A percentile compares a stretch with the other conserved stretches of the same genome.
phyloP scores from a whole-genome alignment of 345 rosid species.

The Acer negundo region DNA sequence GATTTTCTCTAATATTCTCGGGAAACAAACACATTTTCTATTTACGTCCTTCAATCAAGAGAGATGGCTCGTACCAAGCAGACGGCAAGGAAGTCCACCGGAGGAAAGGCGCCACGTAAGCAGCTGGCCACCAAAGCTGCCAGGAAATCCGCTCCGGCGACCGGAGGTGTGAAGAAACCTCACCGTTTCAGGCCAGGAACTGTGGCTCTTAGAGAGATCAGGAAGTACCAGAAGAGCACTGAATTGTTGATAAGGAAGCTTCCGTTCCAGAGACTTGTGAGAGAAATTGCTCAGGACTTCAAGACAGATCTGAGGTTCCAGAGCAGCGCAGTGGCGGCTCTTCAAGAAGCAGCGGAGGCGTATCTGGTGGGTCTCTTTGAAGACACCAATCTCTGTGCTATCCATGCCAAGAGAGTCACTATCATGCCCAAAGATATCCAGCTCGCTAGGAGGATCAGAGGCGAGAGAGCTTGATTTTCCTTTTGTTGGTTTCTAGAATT shows the following conservation, averaged over 20 bases:
- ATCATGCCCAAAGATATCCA: slow-evolving; percentile 69
- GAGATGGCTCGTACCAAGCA: slow-evolving; percentile 68
- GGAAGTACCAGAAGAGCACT: slow-evolving; percentile 61
- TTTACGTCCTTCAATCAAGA: background rate
- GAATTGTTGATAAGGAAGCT: slow-evolving; percentile 57
- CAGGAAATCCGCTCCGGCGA: slow-evolving; percentile 62
- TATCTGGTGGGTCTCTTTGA: slow-evolving; percentile 55
- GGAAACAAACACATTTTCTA: background rate
- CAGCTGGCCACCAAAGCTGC: slow-evolving; percentile 68
- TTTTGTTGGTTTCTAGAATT: background rate
- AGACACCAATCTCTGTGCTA: slow-evolving; percentile 61
- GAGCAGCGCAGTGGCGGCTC: slow-evolving; percentile 56
- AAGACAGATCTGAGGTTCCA: slow-evolving; percentile 60
- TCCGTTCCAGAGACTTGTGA: slow-evolving; percentile 52
- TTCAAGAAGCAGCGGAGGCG: slow-evolving; percentile 60
- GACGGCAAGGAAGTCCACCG: slow-evolving; percentile 61
- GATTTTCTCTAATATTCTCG: background rate
- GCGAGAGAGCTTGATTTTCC: slow-evolving; percentile 38
- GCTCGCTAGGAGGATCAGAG: slow-evolving; percentile 57
- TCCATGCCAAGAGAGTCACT: slow-evolving; percentile 65
- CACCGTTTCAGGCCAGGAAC: slow-evolving; percentile 69
- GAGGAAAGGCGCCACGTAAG: slow-evolving; percentile 68
- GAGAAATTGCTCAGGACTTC: slow-evolving; percentile 65
- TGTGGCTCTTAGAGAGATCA: slow-evolving; percentile 52
- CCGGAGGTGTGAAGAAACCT: slow-evolving; percentile 70